Conservation (phyloP, 1,284 basidiomycete species). For the Cronartium ribicola region DNA sequence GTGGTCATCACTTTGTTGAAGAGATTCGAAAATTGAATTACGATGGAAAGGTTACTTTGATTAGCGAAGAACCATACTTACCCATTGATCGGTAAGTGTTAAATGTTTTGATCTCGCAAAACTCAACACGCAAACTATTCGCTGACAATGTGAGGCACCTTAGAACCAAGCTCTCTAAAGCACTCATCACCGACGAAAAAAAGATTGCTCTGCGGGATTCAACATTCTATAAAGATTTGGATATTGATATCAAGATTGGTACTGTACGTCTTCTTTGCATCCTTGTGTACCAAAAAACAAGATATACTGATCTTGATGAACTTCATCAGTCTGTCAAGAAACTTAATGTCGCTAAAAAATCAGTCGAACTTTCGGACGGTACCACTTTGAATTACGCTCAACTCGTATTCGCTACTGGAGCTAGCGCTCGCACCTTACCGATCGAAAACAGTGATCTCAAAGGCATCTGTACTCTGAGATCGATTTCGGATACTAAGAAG, state of each 20-base stretch:
- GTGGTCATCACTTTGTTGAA: conserved; percentile 73
- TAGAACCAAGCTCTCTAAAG: conserved; percentile 82
- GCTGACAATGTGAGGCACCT: neutral
- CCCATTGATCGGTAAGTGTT: conserved; percentile 65
- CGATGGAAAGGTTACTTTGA: conserved; percentile 68
- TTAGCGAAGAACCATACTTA: conserved; percentile 72
- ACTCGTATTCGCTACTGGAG: conserved; percentile 54
- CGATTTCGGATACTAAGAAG: conserved; percentile 67
- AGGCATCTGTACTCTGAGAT: conserved; percentile 73
- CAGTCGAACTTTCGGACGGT: conserved; percentile 48
- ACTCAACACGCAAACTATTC: neutral
- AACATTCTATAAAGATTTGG: conserved; percentile 74
- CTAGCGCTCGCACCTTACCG: conserved; percentile 57
- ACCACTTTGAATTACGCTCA: conserved; percentile 51
- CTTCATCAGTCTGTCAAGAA: conserved; percentile 59
- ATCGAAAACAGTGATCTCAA: conserved; percentile 70
- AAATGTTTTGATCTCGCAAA: neutral
- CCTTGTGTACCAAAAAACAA: neutral
- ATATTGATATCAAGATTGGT: conserved; percentile 67
- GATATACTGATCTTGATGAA: neutral
- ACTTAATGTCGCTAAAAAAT: conserved; percentile 56
- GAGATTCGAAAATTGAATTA: conserved; percentile 70
- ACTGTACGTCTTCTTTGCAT: conserved; percentile 47
- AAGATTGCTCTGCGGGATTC: conserved; percentile 67
- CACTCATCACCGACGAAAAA: conserved; percentile 68